These are phyloP conservation scores for Neckera pumila DNA, from an alignment of 225 moss, liverwort and hornwort genomes.

Conservation along the genomic window DNA sequence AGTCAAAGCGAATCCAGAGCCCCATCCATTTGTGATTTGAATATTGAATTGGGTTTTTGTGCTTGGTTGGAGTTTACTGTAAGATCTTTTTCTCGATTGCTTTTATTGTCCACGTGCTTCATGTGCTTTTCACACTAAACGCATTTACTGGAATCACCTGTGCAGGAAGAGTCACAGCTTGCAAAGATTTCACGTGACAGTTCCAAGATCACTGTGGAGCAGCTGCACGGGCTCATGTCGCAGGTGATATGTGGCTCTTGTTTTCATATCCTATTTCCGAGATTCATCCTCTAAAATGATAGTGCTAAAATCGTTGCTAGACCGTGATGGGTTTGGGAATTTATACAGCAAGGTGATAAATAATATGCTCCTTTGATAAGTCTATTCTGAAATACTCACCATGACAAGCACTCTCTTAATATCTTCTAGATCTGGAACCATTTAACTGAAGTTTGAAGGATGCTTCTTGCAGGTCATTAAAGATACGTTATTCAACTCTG, in stretches of 20 bases:
- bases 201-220: conserved; percentile 97
- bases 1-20: not conserved
- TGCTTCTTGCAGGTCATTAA: conserved; percentile 33
- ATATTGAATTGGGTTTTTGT: not conserved
- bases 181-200: conserved; percentile 97
- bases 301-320: not conserved
- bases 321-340: not conserved
- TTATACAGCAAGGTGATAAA: not conserved
- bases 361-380: not conserved
- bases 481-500: conserved; percentile 44
- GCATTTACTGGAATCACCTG: not conserved
- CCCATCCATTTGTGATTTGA: not conserved
- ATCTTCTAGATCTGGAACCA: conserved; percentile 26
- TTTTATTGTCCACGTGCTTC: not conserved
- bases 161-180: conserved; percentile 96
- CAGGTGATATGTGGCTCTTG: conserved; percentile 21
- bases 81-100: not conserved
- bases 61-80: not conserved
- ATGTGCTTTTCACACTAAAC: not conserved
- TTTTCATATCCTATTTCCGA: not conserved
- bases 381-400: not conserved
- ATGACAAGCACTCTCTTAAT: not conserved
- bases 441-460: conserved; percentile 23
- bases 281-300: not conserved
- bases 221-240: conserved; percentile 98